Evolutionary conservation across 257 asterid genomes (phyloP).

Genomic region (Solanum chmielewskii): DNA sequence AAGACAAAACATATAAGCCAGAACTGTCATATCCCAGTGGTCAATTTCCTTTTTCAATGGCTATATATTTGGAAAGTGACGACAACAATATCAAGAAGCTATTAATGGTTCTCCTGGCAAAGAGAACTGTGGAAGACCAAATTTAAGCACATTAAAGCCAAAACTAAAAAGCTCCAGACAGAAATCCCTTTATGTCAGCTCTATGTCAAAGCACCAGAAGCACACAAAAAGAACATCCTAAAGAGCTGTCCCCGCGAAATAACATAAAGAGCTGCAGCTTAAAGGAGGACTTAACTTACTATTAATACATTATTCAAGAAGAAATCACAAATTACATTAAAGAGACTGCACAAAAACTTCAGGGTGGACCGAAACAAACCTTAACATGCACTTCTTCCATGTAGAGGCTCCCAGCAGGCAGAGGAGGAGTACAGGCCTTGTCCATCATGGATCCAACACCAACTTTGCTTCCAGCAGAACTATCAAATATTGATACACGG

Average conservation of each 20-base stretch:
- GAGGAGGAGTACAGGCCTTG: slow-evolving; percentile 71
- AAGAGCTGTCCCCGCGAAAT: not conserved
- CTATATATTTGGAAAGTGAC: not conserved
- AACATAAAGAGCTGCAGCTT: not conserved
- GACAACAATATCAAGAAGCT: not conserved
- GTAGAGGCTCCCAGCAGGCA: slow-evolving; percentile 67
- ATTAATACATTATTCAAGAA: not conserved
- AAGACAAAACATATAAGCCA: not conserved
- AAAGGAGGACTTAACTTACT: not conserved
- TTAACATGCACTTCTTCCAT: slow-evolving; percentile 82
- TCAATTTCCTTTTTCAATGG: not conserved
- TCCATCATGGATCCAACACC: slow-evolving; percentile 61
- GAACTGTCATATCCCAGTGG: not conserved
- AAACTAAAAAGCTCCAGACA: not conserved
- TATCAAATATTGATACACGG: slow-evolving; percentile 65
- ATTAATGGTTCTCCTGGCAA: not conserved
- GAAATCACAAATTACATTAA: not conserved
- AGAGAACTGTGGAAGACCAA: not conserved
- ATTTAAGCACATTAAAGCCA: not conserved
- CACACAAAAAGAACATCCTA: not conserved
- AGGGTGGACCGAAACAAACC: slow-evolving; percentile 19
- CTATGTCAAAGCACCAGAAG: not conserved
- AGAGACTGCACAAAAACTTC: not conserved
- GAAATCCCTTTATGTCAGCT: not conserved
- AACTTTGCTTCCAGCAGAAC: slow-evolving; percentile 56